Evolutionary conservation across 2,329 filamentous ascomycete genomes (phyloP), one percentile per base, ranked within the genome.

Genomic region (Cladosporium sp.): DNA sequence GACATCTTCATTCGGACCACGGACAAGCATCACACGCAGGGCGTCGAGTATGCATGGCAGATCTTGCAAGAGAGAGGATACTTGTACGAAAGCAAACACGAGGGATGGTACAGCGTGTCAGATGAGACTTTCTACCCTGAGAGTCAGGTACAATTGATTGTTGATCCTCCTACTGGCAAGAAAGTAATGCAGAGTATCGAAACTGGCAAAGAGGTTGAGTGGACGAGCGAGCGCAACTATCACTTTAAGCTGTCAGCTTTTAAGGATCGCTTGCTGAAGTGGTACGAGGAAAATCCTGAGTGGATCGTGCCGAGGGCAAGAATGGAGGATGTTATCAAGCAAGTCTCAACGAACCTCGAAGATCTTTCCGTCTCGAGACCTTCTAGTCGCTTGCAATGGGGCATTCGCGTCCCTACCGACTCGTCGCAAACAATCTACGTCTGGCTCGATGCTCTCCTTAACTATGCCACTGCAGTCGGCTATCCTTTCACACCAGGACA

Each of bases 51-150:
- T 71, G 91, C 96, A 66, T 99, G 94, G 94, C 80, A 84, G 63
- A 80, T 91, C 71, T 78, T 99, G 59, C 81, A 87, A 66, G 85
- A 91, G 56, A 80, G 82, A 47, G 88, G 88, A 8, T 86, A 88
- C 60, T 87, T 97, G 55, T 97, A 97, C 74, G 85, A 89, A 67
- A 84, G 85, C 10, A 90, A 88, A 65, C 94, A 97, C 67, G 85
- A 91, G 70, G 94, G 94, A 1, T 99, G 94, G 94, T 99, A 99
- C 73, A 94, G 89, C 57, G 88, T 99, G 55, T 91, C 90, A 71
- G 94, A 99, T 72, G 94, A 99, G 79, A 93, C 93, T 37, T 99
- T 96, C 74, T 97, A 97, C 70, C 91, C 93, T 0, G 82, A 87
- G 54, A 83, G 84, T 6, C 78, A 86, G 67, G 84, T 97, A 24